These are phyloP conservation scores for Heliocybe sulcata DNA, from an alignment of 1,284 basidiomycete species.

Conservation along the genomic window DNA sequence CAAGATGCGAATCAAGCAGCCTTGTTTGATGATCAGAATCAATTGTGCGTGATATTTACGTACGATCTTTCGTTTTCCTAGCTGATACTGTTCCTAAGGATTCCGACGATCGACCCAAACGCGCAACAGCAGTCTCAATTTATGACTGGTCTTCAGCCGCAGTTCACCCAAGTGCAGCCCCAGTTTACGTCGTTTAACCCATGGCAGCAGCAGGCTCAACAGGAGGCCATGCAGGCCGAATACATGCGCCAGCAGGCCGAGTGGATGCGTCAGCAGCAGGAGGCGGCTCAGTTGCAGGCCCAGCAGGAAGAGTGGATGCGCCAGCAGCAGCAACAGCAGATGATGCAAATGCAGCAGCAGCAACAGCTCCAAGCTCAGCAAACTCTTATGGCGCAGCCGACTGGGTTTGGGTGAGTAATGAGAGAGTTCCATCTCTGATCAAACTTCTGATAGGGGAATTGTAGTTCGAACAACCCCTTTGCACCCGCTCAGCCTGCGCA, in stretches of 20 bases:
- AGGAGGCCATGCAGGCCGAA: slow-evolving; percentile 74
- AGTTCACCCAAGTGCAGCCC: slow-evolving; percentile 64
- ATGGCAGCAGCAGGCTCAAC: slow-evolving; percentile 91
- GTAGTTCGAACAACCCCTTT: slow-evolving; percentile 93
- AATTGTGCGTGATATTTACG: slow-evolving; percentile 39
- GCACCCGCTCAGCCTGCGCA: slow-evolving; percentile 31
- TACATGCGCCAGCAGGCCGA: slow-evolving; percentile 71
- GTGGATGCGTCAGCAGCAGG: slow-evolving; percentile 49
- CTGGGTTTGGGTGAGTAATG: slow-evolving; percentile 67
- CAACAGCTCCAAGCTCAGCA: slow-evolving; percentile 40
- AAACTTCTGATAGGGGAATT: too few species aligned
- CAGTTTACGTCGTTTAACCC: slow-evolving; percentile 91
- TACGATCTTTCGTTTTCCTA: background rate
- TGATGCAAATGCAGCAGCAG: slow-evolving; percentile 33
- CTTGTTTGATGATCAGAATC: slow-evolving; percentile 82
- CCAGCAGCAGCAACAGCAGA: slow-evolving; percentile 45
- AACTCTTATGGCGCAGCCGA: slow-evolving; percentile 52
- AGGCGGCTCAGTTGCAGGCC: slow-evolving; percentile 33
- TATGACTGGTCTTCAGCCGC: slow-evolving; percentile 55
- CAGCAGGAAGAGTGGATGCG: slow-evolving; percentile 28
- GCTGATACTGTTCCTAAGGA: slow-evolving; percentile 17
- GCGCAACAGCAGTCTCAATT: slow-evolving; percentile 15
- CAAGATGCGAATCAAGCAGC: slow-evolving; percentile 72
- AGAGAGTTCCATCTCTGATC: too few species aligned
- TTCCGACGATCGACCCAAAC: slow-evolving; percentile 66